Percentiles rank a stretch among this genome's conserved stretches.
phyloP scores from a whole-genome alignment of 345 rosid species.

The Pugionium cornutum region DNA sequence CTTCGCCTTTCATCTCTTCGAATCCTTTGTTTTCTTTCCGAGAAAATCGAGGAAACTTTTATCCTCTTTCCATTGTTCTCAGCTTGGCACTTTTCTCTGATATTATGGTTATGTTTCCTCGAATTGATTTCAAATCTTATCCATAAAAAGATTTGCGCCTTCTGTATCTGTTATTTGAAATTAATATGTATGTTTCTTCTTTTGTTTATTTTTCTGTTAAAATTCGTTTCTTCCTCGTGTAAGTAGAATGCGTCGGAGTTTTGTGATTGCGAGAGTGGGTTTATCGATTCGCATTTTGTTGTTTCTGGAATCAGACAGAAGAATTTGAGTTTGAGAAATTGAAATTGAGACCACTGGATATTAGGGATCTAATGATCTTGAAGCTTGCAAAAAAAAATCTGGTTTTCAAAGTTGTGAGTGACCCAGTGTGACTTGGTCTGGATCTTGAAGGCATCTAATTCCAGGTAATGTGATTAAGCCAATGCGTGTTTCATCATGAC shows the following conservation, averaged over 20 bases:
- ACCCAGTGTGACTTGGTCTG: slow-evolving; percentile 32
- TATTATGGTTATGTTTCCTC: slow-evolving; percentile 16
- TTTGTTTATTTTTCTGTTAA: neutral
- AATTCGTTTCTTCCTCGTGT: slow-evolving; percentile 12
- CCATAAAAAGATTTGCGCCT: neutral
- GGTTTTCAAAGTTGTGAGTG: slow-evolving; percentile 28
- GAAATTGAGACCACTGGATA: slow-evolving; percentile 7
- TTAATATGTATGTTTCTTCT: slow-evolving; percentile 21
- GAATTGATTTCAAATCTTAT: slow-evolving; percentile 25
- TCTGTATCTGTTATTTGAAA: neutral
- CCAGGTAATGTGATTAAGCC: slow-evolving; percentile 40
- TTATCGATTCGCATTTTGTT: slow-evolving; percentile 28
- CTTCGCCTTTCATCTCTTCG: neutral
- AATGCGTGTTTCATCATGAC: slow-evolving; percentile 68
- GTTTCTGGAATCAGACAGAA: slow-evolving; percentile 16
- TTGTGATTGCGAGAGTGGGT: slow-evolving; percentile 13
- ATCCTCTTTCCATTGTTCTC: neutral
- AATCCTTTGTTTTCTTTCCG: slow-evolving; percentile 22
- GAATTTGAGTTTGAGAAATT: slow-evolving; percentile 18
- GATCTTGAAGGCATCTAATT: slow-evolving; percentile 26
- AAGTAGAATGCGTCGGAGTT: neutral
- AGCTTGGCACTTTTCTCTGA: slow-evolving; percentile 17
- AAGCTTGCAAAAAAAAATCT: neutral
- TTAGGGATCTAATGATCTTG: slow-evolving; percentile 26
- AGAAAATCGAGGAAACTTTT: slow-evolving; percentile 15